Base-by-base conservation (phyloP, 805 yeast species). In the Ogataea ramenticola region DNA sequence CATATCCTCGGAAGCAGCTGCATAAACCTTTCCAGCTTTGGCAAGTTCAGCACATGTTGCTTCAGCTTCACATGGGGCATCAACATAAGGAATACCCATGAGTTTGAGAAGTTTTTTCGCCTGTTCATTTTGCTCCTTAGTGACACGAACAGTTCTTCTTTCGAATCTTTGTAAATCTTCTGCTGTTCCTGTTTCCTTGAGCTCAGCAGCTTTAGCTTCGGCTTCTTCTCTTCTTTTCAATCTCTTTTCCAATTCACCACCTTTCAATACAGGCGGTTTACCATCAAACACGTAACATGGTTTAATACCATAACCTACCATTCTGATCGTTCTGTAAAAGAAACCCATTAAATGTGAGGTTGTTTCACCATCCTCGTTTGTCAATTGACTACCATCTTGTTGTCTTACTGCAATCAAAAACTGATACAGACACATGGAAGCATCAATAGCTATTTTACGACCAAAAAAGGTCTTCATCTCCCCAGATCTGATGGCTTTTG, bases 1-100 rank as follows among this genome's bases (percentile, higher is more conserved):
- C 99, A 93, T 93, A 77, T 93, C 99, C 62, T 93, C 99, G 6
- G 96, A 85, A 1, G 97, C 99, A 3, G 98, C 96, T 9, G 96
- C 99, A 60, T 82, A 93, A 0, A 91, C 98, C 58, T 88, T 89
- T 2, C 96, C 97, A 12, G 79, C 77, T 46, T 80, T 77, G 3
- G 97, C 97, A 40, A 93, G 66, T 49, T 80, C 93, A 0, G 99
- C 98, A 70, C 99, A 93, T 57, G 93, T 98, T 0, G 99, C 96
- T 62, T 93, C 99, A 2, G 99, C 99, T 64, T 93, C 99, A 60
- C 96, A 83, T 1, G 99, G 99, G 0, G 99, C 98, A 43, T 79
- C 80, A 5, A 93, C 84, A 54, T 70, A 86, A 2, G 99, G 99
- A 41, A 93, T 85, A 0, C 99, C 99, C 99, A 93, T 93, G 31